Evolutionary conservation across 1,284 basidiomycete genomes (phyloP).

Genomic region (Athelia psychrophila): DNA sequence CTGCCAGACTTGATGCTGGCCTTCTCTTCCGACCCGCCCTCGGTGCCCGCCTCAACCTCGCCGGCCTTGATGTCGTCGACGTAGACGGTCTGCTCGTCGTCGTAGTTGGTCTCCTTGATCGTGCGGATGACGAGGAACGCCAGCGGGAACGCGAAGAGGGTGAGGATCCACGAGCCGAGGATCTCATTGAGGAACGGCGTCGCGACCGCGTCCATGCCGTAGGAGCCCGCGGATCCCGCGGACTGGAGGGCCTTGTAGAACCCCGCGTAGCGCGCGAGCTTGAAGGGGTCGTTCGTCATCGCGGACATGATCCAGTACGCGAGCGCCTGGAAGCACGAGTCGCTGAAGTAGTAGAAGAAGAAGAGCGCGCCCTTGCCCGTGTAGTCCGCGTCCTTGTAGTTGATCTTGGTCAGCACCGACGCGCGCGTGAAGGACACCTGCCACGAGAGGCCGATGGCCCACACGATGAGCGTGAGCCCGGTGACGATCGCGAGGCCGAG

Average conservation of each 20-base stretch:
- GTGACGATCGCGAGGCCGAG: constrained; percentile 34
- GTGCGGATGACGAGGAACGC: constrained; percentile 31
- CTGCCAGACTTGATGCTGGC: neutral
- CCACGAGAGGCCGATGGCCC: constrained; percentile 33
- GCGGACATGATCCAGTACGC: constrained; percentile 61
- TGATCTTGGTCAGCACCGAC: constrained; percentile 19
- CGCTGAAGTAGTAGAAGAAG: constrained; percentile 39
- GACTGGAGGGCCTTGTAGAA: constrained; percentile 39
- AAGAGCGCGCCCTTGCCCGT: constrained; percentile 31
- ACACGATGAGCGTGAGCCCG: constrained; percentile 31
- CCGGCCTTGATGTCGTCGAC: constrained; percentile 25
- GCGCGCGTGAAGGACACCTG: constrained; percentile 32
- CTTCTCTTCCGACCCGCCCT: neutral
- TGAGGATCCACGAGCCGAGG: constrained; percentile 31
- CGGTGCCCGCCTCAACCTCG: constrained; percentile 11
- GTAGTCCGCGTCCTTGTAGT: constrained; percentile 31
- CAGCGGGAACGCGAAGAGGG: constrained; percentile 34
- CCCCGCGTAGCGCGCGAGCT: constrained; percentile 49
- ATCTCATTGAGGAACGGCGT: constrained; percentile 37
- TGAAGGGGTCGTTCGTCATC: constrained; percentile 57
- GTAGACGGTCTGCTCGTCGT: constrained; percentile 29
- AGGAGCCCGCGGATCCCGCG: constrained; percentile 38
- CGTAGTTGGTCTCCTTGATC: constrained; percentile 38
- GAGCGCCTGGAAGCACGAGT: constrained; percentile 37
- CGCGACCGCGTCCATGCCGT: constrained; percentile 45